Base-by-base conservation (phyloP, 1,284 basidiomycete species). In the Leccinum subatratum region DNA sequence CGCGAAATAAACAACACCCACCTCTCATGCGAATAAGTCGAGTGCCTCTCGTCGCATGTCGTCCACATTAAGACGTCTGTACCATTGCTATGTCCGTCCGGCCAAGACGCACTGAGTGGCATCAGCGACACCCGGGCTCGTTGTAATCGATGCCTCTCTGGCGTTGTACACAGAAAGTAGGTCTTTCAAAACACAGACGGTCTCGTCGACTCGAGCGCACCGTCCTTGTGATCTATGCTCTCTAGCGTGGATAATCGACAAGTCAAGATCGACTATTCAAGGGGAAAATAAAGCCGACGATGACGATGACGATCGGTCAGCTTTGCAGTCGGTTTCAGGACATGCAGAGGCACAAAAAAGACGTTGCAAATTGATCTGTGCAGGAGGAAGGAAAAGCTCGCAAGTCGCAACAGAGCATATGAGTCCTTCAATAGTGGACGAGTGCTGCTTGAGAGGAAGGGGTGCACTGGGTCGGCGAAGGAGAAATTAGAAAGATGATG, bases 381-480 rank as follows among this genome's bases (percentile, higher is more conserved):
- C 71, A 0, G 85, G 78, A 7, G 79, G 69, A 56, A 87, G 77
- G 51, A 89, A 78, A 4, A 92, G 81, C 34, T 92, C 90, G 71
- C 83, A 88, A 2, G 83, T 78, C 6, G 85, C 86, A 28, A n/a
- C n/a, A n/a, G n/a, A n/a, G 90, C 79, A 66, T 87, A 88, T 89
- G 22, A 87, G 77, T 25, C 87, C 79, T 68, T 92, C 90, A 14
- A 93, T 71, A 39, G 91, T 81, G 5, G 77, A 74, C 1, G 79
- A 83, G 11, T 91, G 80, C 67, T 88, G 86, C 70, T 82, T 85
- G 34, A 85, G 75, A 3, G 77, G 69, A 30, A 79, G 72, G 16
- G 78, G 79, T 1, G 75, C 64, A 20, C 79, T 77, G 69, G 74
- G 64, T 81, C 71, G 63, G 74, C 72, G 2, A 77, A 76, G 16